A percentile compares a stretch with the other conserved stretches of the same genome.
phyloP scores from a whole-genome alignment of 2,329 filamentous ascomycete genomes.

The Talaromyces sp. region DNA sequence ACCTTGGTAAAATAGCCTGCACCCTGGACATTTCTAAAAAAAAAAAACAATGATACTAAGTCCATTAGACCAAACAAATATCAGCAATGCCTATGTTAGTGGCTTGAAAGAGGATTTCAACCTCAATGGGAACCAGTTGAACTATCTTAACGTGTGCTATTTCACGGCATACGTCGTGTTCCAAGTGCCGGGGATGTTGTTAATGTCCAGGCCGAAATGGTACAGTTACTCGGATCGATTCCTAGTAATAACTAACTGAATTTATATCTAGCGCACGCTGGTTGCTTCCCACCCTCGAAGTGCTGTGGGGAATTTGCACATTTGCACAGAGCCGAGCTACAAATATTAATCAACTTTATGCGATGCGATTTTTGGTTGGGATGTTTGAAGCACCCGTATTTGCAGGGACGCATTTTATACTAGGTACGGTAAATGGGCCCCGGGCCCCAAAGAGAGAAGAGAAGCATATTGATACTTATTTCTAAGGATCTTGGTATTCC shows the following conservation, averaged over 20 bases:
- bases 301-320: constrained; percentile 32
- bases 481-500: constrained; percentile 37
- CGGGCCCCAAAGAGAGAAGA: neutral
- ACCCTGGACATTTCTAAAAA: constrained; percentile 18
- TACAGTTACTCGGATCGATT: constrained; percentile 5
- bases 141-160: constrained; percentile 27
- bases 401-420: constrained; percentile 29
- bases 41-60: neutral
- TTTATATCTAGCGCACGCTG: neutral
- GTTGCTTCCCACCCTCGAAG: constrained; percentile 24
- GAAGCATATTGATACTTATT: neutral
- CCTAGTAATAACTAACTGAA: neutral
- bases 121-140: constrained; percentile 27
- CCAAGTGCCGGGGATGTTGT: constrained; percentile 24
- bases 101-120: constrained; percentile 28
- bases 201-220: constrained; percentile 26
- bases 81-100: constrained; percentile 31
- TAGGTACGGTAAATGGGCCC: constrained; percentile 15
- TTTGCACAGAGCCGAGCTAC: constrained; percentile 29
- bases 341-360: constrained; percentile 29
- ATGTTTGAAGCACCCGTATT: constrained; percentile 30
- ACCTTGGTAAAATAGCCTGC: constrained; percentile 1
- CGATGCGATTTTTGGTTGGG: constrained; percentile 29
- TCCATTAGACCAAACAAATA: constrained; percentile 24
- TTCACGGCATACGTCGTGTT: constrained; percentile 27